These are phyloP conservation scores for Mrakia hoshinonis DNA, from an alignment of 768 basidiomycete species.

Conservation along the genomic window DNA sequence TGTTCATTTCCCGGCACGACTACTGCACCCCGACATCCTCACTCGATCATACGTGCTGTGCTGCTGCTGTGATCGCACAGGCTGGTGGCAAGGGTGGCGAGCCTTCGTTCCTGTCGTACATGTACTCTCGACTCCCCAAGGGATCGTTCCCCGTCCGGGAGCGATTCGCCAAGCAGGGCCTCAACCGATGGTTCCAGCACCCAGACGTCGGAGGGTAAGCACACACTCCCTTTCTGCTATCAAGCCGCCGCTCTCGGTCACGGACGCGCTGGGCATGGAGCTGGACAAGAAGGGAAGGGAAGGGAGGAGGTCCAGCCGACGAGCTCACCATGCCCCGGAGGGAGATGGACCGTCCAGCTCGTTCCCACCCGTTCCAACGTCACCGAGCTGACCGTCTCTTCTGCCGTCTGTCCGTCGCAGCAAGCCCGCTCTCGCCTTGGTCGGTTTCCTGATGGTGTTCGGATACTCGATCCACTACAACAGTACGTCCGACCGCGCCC, in stretches of 20 bases:
- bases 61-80: background rate
- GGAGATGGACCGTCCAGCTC: background rate
- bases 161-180: background rate
- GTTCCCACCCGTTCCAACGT: too few relatives aligned
- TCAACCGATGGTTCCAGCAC: background rate
- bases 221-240: background rate
- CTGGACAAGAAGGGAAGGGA: background rate
- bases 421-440: too few relatives aligned
- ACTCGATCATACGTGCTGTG: background rate
- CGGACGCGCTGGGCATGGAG: background rate
- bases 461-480: slow-evolving; percentile 9
- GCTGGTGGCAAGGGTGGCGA: slow-evolving; percentile 3
- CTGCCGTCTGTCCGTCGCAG: too few relatives aligned
- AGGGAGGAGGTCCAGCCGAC: background rate
- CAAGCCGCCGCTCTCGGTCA: too few relatives aligned
- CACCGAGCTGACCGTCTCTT: too few relatives aligned
- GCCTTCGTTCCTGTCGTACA: slow-evolving; percentile 4
- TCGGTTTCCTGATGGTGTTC: background rate
- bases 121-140: slow-evolving; percentile 18
- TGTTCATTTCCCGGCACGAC: background rate
- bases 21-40: background rate
- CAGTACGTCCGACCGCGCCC: background rate
- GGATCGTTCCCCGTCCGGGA: background rate
- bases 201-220: background rate
- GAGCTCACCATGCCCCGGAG: too few relatives aligned